These are phyloP conservation scores for Iris macrosiphon DNA, from an alignment of 106 monocot genomes.

Conservation along the genomic window DNA sequence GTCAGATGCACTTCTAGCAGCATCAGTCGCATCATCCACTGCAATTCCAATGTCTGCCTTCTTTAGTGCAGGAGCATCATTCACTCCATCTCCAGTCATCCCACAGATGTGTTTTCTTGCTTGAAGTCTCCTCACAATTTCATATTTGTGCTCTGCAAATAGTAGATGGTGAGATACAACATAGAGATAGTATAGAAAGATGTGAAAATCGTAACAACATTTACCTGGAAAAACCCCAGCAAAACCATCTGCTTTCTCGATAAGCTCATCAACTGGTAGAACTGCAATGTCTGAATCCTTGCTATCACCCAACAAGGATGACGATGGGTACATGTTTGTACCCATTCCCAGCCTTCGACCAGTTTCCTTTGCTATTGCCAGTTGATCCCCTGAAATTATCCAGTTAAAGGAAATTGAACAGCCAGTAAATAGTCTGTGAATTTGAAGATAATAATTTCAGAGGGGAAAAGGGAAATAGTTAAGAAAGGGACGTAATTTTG, in stretches of 20 bases:
- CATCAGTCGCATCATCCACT: constrained; percentile 21
- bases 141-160: constrained; percentile 19
- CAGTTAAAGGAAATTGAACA: no score
- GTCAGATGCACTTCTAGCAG: constrained; percentile 22
- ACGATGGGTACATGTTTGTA: constrained; percentile 66
- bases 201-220: not conserved
- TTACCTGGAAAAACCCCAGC: constrained; percentile 60
- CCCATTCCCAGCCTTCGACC: constrained; percentile 66
- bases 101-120: constrained; percentile 25
- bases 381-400: constrained; percentile 63
- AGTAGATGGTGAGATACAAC: not conserved
- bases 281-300: constrained; percentile 14
- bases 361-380: constrained; percentile 65
- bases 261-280: constrained; percentile 22
- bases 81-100: constrained; percentile 28
- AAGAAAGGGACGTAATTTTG: not conserved
- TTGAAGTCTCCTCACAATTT: constrained; percentile 21
- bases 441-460: not conserved
- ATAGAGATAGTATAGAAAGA: not conserved
- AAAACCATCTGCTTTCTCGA: constrained; percentile 65
- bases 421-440: no score
- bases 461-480: not conserved
- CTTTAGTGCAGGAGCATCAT: constrained; percentile 27
- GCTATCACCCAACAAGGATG: constrained; percentile 35
- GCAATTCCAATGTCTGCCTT: constrained; percentile 18